Evolutionary conservation across 371 early-diverging fungal species (phyloP).

Genomic region (Mucor racemosus): DNA sequence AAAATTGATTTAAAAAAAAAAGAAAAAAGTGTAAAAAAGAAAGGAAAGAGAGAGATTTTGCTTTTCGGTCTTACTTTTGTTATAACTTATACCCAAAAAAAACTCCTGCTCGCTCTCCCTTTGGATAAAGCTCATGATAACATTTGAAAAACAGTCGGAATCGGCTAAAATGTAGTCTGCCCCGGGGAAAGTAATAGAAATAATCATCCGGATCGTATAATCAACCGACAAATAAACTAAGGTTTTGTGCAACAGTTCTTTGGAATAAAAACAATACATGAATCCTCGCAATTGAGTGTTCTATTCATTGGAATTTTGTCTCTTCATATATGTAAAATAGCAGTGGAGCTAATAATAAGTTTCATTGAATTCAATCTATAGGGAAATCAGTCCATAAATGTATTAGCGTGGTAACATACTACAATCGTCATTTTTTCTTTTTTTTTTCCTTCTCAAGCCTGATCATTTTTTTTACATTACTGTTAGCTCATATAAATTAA

Average conservation of each 20-base stretch:
- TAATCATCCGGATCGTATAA: not conserved
- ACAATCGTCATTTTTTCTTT: no score
- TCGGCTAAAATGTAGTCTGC: not conserved
- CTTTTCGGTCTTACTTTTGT: not conserved
- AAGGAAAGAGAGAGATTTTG: not conserved
- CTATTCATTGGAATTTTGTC: no score
- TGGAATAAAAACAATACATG: not conserved
- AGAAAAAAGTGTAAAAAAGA: constrained; percentile 14
- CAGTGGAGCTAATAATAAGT: no score
- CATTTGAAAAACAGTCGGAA: not conserved
- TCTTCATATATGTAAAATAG: no score
- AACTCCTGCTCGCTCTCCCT: not conserved
- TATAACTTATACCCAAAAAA: not conserved
- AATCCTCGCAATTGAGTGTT: not conserved
- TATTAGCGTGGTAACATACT: no score
- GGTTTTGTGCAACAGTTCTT: not conserved
- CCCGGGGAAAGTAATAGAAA: not conserved
- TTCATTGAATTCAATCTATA: no score
- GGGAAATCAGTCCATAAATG: no score
- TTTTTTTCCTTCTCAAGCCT: no score
- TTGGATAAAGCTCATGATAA: constrained; percentile 2
- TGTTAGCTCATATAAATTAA: no score
- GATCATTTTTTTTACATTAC: no score
- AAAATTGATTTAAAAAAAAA: not conserved
- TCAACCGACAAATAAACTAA: constrained; percentile 1